Percentiles rank a stretch among this genome's conserved stretches.
phyloP scores from a whole-genome alignment of 257 asterid genomes.

The Jasminum sambac region DNA sequence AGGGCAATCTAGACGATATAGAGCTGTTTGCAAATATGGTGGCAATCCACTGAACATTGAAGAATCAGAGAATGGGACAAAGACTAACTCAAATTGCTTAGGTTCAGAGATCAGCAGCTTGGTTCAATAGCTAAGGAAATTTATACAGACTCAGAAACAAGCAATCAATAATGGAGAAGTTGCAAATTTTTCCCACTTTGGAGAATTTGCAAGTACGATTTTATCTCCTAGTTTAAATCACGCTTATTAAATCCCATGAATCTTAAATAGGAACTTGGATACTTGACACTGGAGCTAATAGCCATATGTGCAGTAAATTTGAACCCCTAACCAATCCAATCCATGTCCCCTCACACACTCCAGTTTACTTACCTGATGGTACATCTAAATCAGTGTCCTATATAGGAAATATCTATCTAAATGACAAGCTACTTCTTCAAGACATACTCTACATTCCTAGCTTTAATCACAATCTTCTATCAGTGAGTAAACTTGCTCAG shows the following conservation, averaged over 20 bases:
- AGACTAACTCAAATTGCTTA: no score
- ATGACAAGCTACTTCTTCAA: no score
- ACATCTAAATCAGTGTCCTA: background rate
- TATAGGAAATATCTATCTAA: background rate
- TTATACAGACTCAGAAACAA: background rate
- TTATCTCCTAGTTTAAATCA: no score
- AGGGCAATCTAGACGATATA: no score
- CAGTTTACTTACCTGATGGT: background rate
- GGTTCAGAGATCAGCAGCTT: background rate
- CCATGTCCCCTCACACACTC: background rate
- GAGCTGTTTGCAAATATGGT: background rate
- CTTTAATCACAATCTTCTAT: no score
- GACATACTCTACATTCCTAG: background rate
- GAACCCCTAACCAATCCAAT: no score
- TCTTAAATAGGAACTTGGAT: no score
- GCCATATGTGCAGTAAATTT: no score
- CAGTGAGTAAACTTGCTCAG: background rate
- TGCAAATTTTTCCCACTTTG: background rate
- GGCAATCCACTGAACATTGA: background rate
- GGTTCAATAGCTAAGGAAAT: background rate
- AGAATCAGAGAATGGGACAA: background rate
- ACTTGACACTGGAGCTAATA: no score
- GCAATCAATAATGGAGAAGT: background rate
- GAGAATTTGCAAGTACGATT: background rate
- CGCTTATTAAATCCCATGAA: no score